Percentiles rank a stretch among this genome's conserved stretches.
These are phyloP conservation scores for Boletus huronensis DNA, from an alignment of 768 basidiomycete genomes.

Conservation along the genomic window DNA sequence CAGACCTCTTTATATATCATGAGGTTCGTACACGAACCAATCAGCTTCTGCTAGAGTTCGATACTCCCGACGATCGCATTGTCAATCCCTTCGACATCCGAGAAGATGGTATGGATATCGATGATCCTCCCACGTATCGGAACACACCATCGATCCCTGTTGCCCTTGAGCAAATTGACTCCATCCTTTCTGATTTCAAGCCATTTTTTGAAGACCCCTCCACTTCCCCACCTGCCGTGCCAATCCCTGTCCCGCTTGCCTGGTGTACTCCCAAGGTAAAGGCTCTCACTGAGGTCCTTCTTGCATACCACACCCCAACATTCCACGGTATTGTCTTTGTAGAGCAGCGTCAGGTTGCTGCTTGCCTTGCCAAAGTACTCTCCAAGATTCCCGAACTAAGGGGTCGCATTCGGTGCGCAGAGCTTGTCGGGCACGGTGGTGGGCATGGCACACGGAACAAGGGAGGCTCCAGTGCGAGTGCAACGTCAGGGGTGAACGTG, in stretches of 20 bases:
- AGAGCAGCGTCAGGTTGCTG: conserved; percentile 77
- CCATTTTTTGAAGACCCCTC: conserved; percentile 36
- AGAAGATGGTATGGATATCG: conserved; percentile 29
- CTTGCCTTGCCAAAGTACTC: conserved; percentile 63
- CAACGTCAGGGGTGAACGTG: conserved; percentile 34
- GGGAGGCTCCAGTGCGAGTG: conserved; percentile 12
- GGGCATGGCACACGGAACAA: conserved; percentile 27
- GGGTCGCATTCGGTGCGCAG: conserved; percentile 55
- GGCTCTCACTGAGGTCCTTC: conserved; percentile 57
- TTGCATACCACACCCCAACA: conserved; percentile 45
- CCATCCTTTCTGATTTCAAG: conserved; percentile 45
- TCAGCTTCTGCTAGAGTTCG: conserved; percentile 35
- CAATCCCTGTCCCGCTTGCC: conserved; percentile 43
- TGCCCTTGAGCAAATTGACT: conserved; percentile 46
- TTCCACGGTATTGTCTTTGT: conserved; percentile 89
- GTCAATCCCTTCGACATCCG: conserved; percentile 13
- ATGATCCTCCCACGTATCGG: conserved; percentile 16
- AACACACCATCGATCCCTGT: conserved; percentile 30
- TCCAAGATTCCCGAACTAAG: conserved; percentile 55
- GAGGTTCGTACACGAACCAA: conserved; percentile 54
- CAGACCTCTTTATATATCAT: conserved; percentile 64
- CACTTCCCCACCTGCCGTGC: conserved; percentile 29
- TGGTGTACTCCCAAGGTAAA: conserved; percentile 77
- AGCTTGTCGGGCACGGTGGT: conserved; percentile 69
- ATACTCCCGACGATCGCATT: conserved; percentile 16